A percentile compares a stretch with the other conserved stretches of the same genome.
Conservation (phyloP, 2,329 filamentous ascomycete species). For the Trichoderma afroharzianum region DNA sequence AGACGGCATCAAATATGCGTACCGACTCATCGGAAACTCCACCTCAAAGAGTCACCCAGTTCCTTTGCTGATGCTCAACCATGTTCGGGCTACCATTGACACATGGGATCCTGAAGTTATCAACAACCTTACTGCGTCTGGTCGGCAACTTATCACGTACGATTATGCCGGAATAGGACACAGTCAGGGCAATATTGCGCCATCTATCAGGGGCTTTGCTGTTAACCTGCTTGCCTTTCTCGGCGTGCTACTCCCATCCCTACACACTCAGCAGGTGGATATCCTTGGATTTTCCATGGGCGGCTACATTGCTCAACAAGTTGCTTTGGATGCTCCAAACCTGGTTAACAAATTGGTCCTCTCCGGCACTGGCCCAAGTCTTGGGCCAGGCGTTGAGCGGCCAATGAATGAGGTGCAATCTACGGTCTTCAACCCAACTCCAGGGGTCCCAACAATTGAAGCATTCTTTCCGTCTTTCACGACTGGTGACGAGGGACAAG, state of each 20-base stretch:
- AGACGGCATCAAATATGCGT: slow-evolving; percentile 31
- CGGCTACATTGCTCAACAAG: slow-evolving; percentile 42
- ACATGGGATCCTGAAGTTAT: slow-evolving; percentile 40
- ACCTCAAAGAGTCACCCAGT: slow-evolving; percentile 28
- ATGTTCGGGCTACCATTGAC: slow-evolving; percentile 29
- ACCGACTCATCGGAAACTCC: slow-evolving; percentile 29
- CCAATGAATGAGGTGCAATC: slow-evolving; percentile 20
- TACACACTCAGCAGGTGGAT: slow-evolving; percentile 30
- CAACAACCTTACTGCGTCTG: slow-evolving; percentile 47
- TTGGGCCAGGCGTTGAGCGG: slow-evolving; percentile 31
- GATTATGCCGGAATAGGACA: slow-evolving; percentile 20
- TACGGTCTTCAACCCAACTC: not conserved
- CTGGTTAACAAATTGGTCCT: slow-evolving; percentile 41
- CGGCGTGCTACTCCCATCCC: not conserved
- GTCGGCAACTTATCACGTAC: slow-evolving; percentile 34
- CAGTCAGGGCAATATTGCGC: not conserved
- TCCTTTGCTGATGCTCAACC: slow-evolving; percentile 25
- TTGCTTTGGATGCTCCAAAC: slow-evolving; percentile 38
- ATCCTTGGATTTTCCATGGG: slow-evolving; percentile 51
- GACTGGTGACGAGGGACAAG: not conserved
- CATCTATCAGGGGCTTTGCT: not conserved
- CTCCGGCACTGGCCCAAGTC: slow-evolving; percentile 41
- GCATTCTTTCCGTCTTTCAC: not conserved
- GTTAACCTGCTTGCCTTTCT: not conserved
- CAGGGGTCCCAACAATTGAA: not conserved